phyloP scores from a whole-genome alignment of 257 asterid species.

The Paulownia fortunei region DNA sequence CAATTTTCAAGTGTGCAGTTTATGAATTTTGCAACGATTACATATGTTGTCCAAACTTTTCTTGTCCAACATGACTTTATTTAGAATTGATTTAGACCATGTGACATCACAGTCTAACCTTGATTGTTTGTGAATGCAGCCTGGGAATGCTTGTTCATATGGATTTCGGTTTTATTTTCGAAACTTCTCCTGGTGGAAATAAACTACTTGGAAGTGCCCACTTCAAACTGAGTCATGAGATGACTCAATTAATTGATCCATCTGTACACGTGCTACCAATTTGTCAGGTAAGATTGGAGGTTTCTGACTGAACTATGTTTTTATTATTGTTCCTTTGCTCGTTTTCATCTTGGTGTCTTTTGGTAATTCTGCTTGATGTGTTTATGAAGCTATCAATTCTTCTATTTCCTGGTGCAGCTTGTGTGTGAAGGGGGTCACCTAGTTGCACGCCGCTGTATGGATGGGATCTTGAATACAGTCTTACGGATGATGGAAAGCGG shows the following conservation, averaged over 20 bases:
- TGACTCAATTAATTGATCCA: constrained; percentile 98
- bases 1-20: background rate
- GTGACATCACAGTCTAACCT: constrained; percentile 20
- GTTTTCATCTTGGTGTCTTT: background rate
- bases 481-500: constrained; percentile 90
- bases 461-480: constrained; percentile 87
- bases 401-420: constrained; percentile 55
- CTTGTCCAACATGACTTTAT: background rate
- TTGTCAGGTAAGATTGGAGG: constrained; percentile 65
- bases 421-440: constrained; percentile 99
- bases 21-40: background rate
- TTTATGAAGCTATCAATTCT: constrained; percentile 16
- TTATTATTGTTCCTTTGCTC: too few relatives aligned
- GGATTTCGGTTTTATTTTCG: constrained; percentile 97
- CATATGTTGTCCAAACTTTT: background rate
- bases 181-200: constrained; percentile 96
- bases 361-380: background rate
- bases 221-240: constrained; percentile 97
- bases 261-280: constrained; percentile 93
- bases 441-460: constrained; percentile 92
- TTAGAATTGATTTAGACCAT: constrained; percentile 1
- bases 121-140: constrained; percentile 52
- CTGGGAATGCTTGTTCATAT: constrained; percentile 97
- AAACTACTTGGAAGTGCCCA: constrained; percentile 98
- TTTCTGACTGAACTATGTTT: background rate